Evolutionary conservation across 1,284 basidiomycete genomes (phyloP), one percentile per base, ranked within the genome.

Genomic region (Ganoderma multipileum): DNA sequence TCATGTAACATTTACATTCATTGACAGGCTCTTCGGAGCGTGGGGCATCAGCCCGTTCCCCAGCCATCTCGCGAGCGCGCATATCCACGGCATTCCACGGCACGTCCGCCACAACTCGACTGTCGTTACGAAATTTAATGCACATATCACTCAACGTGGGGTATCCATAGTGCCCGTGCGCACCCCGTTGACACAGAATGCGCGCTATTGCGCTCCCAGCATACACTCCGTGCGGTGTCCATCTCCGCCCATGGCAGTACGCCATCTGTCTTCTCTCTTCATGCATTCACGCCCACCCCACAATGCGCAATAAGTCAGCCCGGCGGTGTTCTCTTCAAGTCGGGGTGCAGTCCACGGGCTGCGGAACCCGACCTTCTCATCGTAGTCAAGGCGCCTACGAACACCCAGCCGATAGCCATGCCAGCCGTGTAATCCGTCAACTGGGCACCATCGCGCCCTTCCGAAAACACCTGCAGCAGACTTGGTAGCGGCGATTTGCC

Each of bases 181-280:
- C 58, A 12, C 38, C 55, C 55, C 55, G 20, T 58, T 58, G 55
- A 38, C 55, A 58, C 33, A 20, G 9, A 11, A n/a, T 58, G 30
- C 33, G 18, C 30, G 30, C 18, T 57, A 16, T 36, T 41, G 36
- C 20, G 33, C 23, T 20, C 12, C 58, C 38, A 41, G 58, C 38
- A 23, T 60, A 38, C 11, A 38, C 36, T 39, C 23, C 58, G 36
- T 39, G 58, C 38, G 23, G 58, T 39, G 12, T 60, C 26, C 38
- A 60, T 60, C 38, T 39, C 58, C 58, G 58, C 58, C 58, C 38
- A 60, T 41, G 58, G 58, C 58, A 28, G 38, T 60, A 39, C 38
- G 58, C 58, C 36, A 41, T 26, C 20, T 14, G 16, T n/a, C 16
- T 39, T 41, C 11, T 16, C 58, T 39, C 38, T 60, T 58, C 33